A percentile compares a stretch with the other conserved stretches of the same genome.
These are phyloP conservation scores for Nakazawaea laoshanensis DNA, from an alignment of 805 yeast genomes.

Conservation along the genomic window DNA sequence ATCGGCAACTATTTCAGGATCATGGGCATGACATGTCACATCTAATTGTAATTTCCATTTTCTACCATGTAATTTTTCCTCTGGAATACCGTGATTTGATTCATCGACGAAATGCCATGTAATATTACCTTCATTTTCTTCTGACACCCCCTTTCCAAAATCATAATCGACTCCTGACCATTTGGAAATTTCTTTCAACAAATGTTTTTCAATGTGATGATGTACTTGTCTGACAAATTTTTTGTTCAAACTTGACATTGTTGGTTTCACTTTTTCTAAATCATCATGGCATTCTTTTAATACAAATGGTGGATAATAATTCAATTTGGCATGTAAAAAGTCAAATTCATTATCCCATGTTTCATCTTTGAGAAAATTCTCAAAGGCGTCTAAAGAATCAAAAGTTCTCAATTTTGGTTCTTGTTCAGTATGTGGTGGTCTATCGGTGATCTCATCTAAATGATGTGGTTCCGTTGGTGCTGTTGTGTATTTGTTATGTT, in stretches of 20 bases:
- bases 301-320: constrained; percentile 69
- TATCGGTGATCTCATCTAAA: constrained; percentile 9
- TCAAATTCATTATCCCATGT: constrained; percentile 72
- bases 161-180: constrained; percentile 45
- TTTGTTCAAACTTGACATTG: constrained; percentile 62
- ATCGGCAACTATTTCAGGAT: constrained; percentile 60
- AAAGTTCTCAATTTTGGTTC: constrained; percentile 28
- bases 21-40: constrained; percentile 57
- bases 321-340: constrained; percentile 56
- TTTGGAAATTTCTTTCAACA: constrained; percentile 55
- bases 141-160: constrained; percentile 36
- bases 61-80: constrained; percentile 31
- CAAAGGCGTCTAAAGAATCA: constrained; percentile 57
- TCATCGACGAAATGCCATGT: constrained; percentile 59
- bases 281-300: constrained; percentile 58
- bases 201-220: constrained; percentile 67
- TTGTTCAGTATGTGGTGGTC: constrained; percentile 4
- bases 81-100: constrained; percentile 45
- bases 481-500: constrained; percentile 6
- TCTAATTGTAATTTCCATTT: constrained; percentile 60
- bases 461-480: constrained; percentile 11
- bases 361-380: constrained; percentile 57
- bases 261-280: constrained; percentile 63
- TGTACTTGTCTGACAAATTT: constrained; percentile 67
- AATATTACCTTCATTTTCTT: constrained; percentile 37